Evolutionary conservation across 2,329 filamentous ascomycete species (phyloP).

Genomic region (Coniochaeta sp.): DNA sequence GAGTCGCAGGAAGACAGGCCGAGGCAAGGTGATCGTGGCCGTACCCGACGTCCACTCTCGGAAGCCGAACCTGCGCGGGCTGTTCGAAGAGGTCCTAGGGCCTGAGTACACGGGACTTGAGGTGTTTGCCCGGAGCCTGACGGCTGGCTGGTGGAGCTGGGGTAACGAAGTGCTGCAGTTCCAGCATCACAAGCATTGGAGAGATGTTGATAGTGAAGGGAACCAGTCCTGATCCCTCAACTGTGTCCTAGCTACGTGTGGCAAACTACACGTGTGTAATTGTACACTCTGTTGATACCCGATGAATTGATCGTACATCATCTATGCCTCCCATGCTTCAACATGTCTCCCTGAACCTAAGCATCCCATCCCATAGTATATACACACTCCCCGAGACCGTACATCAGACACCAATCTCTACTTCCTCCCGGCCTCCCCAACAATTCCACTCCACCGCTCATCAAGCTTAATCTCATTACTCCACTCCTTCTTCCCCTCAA

Average conservation of each 20-base stretch:
- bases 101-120: conserved; percentile 55
- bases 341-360: neutral
- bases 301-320: conserved; percentile 11
- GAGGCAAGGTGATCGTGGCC: conserved; percentile 53
- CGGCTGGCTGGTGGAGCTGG: conserved; percentile 72
- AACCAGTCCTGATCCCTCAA: no score
- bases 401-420: conserved; percentile 7
- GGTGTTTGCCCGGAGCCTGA: conserved; percentile 68
- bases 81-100: conserved; percentile 50
- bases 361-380: neutral
- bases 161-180: conserved; percentile 67
- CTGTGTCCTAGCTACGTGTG: no score
- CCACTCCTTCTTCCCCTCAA: conserved; percentile 10
- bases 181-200: conserved; percentile 51
- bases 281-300: neutral
- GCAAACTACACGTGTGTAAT: neutral
- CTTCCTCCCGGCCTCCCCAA: conserved; percentile 8
- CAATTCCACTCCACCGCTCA: conserved; percentile 14
- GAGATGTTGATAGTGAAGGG: conserved; percentile 9
- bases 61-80: conserved; percentile 61
- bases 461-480: conserved; percentile 5
- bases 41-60: conserved; percentile 73
- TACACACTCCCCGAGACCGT: conserved; percentile 2
- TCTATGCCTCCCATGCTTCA: neutral
- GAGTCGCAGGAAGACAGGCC: conserved; percentile 12